Percentiles rank a stretch among this genome's conserved stretches.
These are phyloP conservation scores for Mycena rosella DNA, from an alignment of 768 basidiomycete genomes.

Conservation along the genomic window DNA sequence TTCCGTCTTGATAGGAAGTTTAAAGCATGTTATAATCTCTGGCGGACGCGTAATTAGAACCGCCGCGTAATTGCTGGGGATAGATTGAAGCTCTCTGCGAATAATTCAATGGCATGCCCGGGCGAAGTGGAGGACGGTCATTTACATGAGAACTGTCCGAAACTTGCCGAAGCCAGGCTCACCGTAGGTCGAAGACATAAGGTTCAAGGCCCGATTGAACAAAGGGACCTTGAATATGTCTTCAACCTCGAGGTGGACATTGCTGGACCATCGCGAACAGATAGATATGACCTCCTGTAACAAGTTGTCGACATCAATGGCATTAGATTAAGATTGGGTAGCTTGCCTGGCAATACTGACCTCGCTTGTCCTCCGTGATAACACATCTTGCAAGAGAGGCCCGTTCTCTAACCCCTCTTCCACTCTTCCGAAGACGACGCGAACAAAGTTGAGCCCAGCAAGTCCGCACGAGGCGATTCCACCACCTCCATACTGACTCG, in stretches of 20 bases:
- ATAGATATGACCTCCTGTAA: conserved; percentile 72
- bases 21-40: conserved; percentile 72
- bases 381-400: conserved; percentile 49
- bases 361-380: conserved; percentile 50
- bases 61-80: conserved; percentile 46
- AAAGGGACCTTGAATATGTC: conserved; percentile 62
- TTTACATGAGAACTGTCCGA: conserved; percentile 47
- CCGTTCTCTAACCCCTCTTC: conserved; percentile 43
- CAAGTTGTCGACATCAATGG: conserved; percentile 19
- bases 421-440: conserved; percentile 59
- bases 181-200: conserved; percentile 51
- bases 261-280: conserved; percentile 66
- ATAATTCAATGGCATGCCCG: neutral
- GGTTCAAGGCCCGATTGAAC: conserved; percentile 58
- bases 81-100: conserved; percentile 45
- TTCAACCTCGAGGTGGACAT: conserved; percentile 69
- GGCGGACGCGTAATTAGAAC: conserved; percentile 78
- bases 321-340: neutral
- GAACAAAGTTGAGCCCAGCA: conserved; percentile 74
- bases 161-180: conserved; percentile 54
- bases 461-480: conserved; percentile 72
- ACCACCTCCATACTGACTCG: conserved; percentile 66
- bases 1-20: conserved; percentile 43
- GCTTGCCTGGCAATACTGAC: conserved; percentile 43
- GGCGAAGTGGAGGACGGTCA: neutral